A percentile compares a stretch with the other conserved stretches of the same genome.
phyloP scores from a whole-genome alignment of 768 basidiomycete species.

The Austroboletus festivus region DNA sequence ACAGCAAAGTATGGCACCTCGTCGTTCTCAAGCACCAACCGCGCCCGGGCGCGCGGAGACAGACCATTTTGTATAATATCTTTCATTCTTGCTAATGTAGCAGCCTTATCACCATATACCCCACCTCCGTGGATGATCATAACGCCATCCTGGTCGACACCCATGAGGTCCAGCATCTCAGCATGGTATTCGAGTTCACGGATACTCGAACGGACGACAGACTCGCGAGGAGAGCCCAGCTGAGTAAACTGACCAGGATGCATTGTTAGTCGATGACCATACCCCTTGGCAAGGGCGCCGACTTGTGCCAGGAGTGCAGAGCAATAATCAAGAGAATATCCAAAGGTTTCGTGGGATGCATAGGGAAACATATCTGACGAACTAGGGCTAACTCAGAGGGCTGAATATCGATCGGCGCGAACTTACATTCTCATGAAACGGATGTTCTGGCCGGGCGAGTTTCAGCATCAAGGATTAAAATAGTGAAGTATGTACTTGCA shows the following conservation, averaged over 20 bases:
- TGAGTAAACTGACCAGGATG: slow-evolving; percentile 90
- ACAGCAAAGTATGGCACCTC: slow-evolving; percentile 47
- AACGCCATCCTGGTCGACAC: slow-evolving; percentile 75
- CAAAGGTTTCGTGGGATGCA: slow-evolving; percentile 76
- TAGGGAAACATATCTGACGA: slow-evolving; percentile 95
- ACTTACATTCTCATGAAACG: slow-evolving; percentile 71
- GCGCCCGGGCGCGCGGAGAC: slow-evolving; percentile 58
- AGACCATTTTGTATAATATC: slow-evolving; percentile 60
- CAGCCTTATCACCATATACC: slow-evolving; percentile 75
- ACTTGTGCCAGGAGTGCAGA: slow-evolving; percentile 49
- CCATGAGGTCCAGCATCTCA: slow-evolving; percentile 86
- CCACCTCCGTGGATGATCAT: slow-evolving; percentile 89
- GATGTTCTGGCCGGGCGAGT: slow-evolving; percentile 46
- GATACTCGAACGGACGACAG: slow-evolving; percentile 72
- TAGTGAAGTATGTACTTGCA: slow-evolving; percentile 36
- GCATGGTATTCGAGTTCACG: slow-evolving; percentile 84
- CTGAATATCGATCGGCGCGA: background rate
- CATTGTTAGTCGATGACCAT: slow-evolving; percentile 76
- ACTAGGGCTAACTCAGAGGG: slow-evolving; percentile 10
- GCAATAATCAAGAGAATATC: slow-evolving; percentile 80
- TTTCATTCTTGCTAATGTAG: slow-evolving; percentile 70
- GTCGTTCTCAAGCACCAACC: slow-evolving; percentile 92
- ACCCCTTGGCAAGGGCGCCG: slow-evolving; percentile 63
- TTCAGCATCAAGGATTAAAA: background rate
- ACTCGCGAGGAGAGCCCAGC: slow-evolving; percentile 72